These are phyloP conservation scores for Oryza nivara DNA, from an alignment of 176 grass and related monocot genomes.

Conservation along the genomic window DNA sequence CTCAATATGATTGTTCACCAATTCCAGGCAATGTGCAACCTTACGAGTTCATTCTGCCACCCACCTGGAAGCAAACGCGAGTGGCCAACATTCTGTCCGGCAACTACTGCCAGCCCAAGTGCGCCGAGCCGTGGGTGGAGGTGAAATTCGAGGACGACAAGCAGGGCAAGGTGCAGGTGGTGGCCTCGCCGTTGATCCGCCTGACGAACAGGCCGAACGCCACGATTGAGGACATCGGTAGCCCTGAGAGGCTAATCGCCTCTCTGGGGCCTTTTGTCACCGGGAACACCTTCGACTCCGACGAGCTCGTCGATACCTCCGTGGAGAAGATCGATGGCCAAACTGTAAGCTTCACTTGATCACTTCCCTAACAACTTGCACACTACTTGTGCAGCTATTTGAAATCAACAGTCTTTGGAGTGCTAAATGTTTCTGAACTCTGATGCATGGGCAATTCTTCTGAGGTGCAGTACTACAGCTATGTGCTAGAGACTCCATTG, in stretches of 20 bases:
- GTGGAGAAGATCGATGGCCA: conserved; percentile 65
- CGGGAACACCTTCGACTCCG: conserved; percentile 85
- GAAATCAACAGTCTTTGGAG: neutral
- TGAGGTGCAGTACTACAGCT: conserved; percentile 86
- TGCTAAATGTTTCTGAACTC: conserved; percentile 3
- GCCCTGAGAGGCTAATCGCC: conserved; percentile 83
- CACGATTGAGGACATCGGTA: conserved; percentile 92
- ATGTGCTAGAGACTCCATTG: conserved; percentile 90
- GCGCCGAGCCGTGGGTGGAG: conserved; percentile 97
- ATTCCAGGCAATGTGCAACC: conserved; percentile 87
- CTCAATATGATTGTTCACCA: neutral
- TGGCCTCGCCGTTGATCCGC: conserved; percentile 88
- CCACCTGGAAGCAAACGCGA: conserved; percentile 85
- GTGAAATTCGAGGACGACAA: conserved; percentile 96
- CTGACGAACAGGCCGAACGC: conserved; percentile 87
- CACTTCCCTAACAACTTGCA: neutral
- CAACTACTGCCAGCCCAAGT: conserved; percentile 98
- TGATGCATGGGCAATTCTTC: neutral
- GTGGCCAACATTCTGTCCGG: conserved; percentile 96
- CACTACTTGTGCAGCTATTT: neutral
- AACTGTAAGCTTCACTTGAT: conserved; percentile 57
- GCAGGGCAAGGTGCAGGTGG: conserved; percentile 93
- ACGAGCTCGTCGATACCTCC: conserved; percentile 73
- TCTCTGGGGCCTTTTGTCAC: conserved; percentile 96
- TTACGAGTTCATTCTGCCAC: conserved; percentile 88